phyloP scores from a whole-genome alignment of 2,329 filamentous ascomycete genomes.

The Microcyclospora tardicrescens region DNA sequence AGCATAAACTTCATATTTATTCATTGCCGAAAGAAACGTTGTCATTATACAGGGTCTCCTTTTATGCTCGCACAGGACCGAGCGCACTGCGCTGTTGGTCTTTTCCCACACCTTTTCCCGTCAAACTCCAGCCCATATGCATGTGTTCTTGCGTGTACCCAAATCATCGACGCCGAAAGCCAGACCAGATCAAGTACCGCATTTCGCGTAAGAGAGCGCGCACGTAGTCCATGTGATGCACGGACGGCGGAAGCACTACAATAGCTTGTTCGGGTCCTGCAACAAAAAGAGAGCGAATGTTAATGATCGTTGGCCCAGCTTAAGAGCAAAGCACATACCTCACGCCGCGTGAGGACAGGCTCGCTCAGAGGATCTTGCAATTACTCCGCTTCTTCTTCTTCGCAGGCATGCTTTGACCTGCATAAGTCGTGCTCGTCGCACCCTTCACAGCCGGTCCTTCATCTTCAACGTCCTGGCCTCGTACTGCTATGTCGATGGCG shows the following conservation, averaged over 20 bases:
- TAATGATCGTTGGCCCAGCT: not conserved
- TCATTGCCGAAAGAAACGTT: conserved; percentile 1
- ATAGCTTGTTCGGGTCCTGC: too few relatives aligned
- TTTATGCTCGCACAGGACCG: not conserved
- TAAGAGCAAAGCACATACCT: not conserved
- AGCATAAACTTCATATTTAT: not conserved
- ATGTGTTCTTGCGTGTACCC: conserved; percentile 1
- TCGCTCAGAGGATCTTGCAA: conserved; percentile 59
- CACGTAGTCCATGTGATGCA: conserved; percentile 3
- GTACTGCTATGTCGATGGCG: conserved; percentile 80
- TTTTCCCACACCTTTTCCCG: not conserved
- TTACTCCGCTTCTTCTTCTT: conserved; percentile 74
- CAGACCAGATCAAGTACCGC: conserved; percentile 4
- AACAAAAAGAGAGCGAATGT: not conserved
- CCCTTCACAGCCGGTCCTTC: conserved; percentile 12
- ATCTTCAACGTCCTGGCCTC: conserved; percentile 45
- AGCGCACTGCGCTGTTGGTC: not conserved
- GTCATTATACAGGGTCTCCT: too few relatives aligned
- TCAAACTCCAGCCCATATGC: conserved; percentile 2
- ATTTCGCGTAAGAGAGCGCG: conserved; percentile 4
- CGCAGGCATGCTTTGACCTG: conserved; percentile 20
- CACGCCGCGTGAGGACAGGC: too few relatives aligned
- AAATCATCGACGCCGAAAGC: conserved; percentile 2
- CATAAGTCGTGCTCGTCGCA: conserved; percentile 26
- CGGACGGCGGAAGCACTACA: too few relatives aligned